Conservation (phyloP, 306 rosid genomes). For the Lathyrus sativus region DNA sequence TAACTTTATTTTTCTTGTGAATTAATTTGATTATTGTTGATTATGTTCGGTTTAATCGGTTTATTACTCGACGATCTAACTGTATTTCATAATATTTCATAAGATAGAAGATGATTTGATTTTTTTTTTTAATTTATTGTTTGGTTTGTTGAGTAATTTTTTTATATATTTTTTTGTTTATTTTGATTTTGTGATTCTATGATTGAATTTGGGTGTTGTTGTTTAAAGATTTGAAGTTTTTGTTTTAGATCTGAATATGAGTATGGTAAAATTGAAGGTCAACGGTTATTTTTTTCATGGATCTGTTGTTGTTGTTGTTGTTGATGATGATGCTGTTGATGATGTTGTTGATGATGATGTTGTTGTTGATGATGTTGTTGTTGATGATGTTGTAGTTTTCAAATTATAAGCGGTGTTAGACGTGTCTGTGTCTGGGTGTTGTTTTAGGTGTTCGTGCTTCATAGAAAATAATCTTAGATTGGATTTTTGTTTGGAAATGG, state of each 20-base stretch:
- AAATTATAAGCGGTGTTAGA: too few species aligned
- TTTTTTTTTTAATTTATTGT: neutral
- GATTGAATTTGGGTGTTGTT: slow-evolving; percentile 16
- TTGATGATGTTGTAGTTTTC: neutral
- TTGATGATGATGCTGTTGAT: neutral
- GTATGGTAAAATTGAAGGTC: neutral
- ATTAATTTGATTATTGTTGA: slow-evolving; percentile 25
- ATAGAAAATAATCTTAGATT: neutral
- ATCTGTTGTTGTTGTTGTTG: neutral
- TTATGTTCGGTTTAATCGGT: slow-evolving; percentile 23
- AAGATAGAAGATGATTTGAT: slow-evolving; percentile 5
- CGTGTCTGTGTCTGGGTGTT: too few species aligned
- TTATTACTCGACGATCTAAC: slow-evolving; percentile 25
- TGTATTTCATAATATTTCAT: neutral
- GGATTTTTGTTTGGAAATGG: too few species aligned
- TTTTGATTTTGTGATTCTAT: neutral
- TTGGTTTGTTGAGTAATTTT: neutral
- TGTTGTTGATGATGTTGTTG: neutral
- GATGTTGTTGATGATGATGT: too few species aligned
- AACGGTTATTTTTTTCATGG: neutral
- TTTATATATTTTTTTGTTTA: neutral
- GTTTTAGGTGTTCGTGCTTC: too few species aligned
- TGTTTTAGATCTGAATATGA: slow-evolving; percentile 33
- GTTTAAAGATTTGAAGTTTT: neutral
- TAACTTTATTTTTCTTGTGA: neutral